phyloP scores from a whole-genome alignment of 352 stramenopile genomes.

The Peronospora destructor region DNA sequence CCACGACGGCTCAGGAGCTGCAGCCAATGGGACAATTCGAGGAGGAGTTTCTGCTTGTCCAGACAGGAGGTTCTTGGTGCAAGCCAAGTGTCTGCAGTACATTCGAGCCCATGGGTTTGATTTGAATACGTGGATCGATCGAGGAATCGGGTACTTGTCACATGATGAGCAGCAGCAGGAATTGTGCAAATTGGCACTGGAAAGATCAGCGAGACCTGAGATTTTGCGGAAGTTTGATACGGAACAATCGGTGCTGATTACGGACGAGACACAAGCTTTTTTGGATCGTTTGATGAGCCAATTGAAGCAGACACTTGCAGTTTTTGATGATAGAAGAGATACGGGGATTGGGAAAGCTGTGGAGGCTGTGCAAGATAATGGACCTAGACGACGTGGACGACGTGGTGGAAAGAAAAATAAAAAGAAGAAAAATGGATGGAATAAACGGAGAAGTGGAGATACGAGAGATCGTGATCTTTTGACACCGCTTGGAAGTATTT shows the following conservation, averaged over 20 bases:
- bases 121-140: slow-evolving; percentile 70
- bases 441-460: slow-evolving; percentile 10
- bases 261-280: slow-evolving; percentile 40
- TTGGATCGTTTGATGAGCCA: slow-evolving; percentile 29
- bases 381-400: slow-evolving; percentile 16
- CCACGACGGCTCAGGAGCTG: slow-evolving; percentile 15
- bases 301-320: slow-evolving; percentile 21
- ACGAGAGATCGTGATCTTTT: slow-evolving; percentile 6
- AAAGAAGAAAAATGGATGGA: slow-evolving; percentile 29
- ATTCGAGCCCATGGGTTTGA: slow-evolving; percentile 74
- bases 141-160: slow-evolving; percentile 62
- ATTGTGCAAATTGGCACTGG: slow-evolving; percentile 19
- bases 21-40: background rate
- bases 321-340: slow-evolving; percentile 20
- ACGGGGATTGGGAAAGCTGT: background rate
- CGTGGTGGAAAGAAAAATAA: slow-evolving; percentile 31
- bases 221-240: slow-evolving; percentile 36
- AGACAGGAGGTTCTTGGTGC: slow-evolving; percentile 56
- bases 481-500: slow-evolving; percentile 12
- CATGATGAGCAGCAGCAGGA: slow-evolving; percentile 48
- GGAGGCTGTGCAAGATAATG: slow-evolving; percentile 9
- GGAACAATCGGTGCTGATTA: slow-evolving; percentile 26
- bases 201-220: slow-evolving; percentile 26
- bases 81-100: slow-evolving; percentile 72
- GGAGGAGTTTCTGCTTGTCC: slow-evolving; percentile 17